A percentile compares a stretch with the other conserved stretches of the same genome.
These are phyloP conservation scores for Solanum medicagineum DNA, from an alignment of 257 asterid genomes.

Conservation along the genomic window DNA sequence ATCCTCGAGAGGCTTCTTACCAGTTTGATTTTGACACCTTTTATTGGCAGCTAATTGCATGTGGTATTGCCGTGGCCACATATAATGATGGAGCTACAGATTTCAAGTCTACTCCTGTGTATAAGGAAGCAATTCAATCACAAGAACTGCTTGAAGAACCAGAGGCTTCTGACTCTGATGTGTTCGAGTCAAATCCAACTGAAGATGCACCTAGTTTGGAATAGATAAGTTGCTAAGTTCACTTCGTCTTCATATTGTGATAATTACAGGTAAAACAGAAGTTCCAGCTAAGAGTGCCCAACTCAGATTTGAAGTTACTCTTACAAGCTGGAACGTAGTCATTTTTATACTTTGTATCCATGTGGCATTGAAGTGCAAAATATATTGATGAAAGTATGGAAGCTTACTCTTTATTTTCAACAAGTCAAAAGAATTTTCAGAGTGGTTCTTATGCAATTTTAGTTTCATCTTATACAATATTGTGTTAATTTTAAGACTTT, in stretches of 20 bases:
- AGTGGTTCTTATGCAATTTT: neutral
- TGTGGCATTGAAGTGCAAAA: neutral
- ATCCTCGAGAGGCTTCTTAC: neutral
- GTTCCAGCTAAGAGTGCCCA: neutral
- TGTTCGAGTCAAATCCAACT: constrained; percentile 89
- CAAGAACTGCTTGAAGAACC: constrained; percentile 72
- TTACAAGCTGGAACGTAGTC: neutral
- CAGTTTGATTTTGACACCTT: neutral
- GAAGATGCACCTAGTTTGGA: constrained; percentile 86
- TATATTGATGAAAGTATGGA: neutral
- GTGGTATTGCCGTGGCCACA: constrained; percentile 77
- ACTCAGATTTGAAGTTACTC: neutral
- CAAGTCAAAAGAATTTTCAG: neutral
- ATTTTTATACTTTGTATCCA: neutral
- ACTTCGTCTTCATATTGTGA: neutral
- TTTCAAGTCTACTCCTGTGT: constrained; percentile 75
- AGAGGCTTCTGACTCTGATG: constrained; percentile 59
- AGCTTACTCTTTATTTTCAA: neutral
- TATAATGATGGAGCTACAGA: constrained; percentile 88
- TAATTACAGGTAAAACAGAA: neutral
- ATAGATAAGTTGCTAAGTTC: constrained; percentile 15
- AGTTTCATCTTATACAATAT: neutral
- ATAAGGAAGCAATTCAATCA: constrained; percentile 79
- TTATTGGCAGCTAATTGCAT: constrained; percentile 47
- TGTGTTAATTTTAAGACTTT: neutral